Conservation (phyloP, 306 rosid genomes). For the Adenanthera pavonina region DNA sequence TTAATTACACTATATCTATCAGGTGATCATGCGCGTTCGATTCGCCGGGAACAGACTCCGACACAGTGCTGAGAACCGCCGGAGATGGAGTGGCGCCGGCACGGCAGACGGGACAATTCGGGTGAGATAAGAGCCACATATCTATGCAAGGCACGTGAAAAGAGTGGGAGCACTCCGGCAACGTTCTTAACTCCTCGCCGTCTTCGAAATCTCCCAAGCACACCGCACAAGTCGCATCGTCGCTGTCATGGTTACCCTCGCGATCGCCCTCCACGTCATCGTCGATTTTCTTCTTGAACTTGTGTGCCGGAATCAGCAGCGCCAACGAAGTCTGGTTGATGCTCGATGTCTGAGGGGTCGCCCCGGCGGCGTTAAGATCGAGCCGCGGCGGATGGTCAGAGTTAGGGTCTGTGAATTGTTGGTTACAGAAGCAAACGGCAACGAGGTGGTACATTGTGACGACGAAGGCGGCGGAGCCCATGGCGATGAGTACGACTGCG, state of each 20-base stretch:
- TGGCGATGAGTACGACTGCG: conserved; percentile 41
- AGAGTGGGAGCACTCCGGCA: conserved; percentile 71
- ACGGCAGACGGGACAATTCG: conserved; percentile 67
- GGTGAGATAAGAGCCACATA: conserved; percentile 66
- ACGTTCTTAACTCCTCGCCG: conserved; percentile 58
- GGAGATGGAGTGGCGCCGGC: conserved; percentile 41
- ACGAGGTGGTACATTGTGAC: conserved; percentile 57
- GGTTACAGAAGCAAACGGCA: conserved; percentile 43
- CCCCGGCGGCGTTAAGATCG: background rate
- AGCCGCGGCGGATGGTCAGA: background rate
- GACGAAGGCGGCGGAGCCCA: conserved; percentile 56
- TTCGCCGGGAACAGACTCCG: conserved; percentile 16
- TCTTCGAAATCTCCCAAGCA: conserved; percentile 73
- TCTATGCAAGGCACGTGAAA: conserved; percentile 73
- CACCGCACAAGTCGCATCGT: conserved; percentile 55
- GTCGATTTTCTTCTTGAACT: conserved; percentile 24
- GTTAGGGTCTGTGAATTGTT: conserved; percentile 3
- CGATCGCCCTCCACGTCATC: background rate
- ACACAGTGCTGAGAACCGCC: background rate
- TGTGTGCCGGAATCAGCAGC: conserved; percentile 55
- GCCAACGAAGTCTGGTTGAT: conserved; percentile 8
- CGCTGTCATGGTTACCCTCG: conserved; percentile 10
- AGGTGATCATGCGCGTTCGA: background rate
- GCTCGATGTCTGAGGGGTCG: background rate
- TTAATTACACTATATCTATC: conserved; percentile 13